Evolutionary conservation across 331 rosid species (phyloP).

Genomic region (Rhamnella rubrinervis): DNA sequence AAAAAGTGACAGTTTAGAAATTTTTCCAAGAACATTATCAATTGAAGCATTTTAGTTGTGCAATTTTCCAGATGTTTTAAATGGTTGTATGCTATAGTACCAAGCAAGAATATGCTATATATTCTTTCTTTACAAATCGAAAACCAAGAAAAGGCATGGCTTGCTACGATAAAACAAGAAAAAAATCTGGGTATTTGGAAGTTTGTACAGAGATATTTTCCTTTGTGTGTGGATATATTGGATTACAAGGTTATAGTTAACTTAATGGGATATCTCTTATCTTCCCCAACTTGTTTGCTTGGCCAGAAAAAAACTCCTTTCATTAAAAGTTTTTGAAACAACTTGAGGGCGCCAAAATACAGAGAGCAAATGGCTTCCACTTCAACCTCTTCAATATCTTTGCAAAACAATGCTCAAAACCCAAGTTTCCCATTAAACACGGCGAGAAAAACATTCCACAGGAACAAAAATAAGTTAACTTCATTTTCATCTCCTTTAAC

Average conservation of each 20-base stretch:
- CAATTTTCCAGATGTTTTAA: too few species aligned
- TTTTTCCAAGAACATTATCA: too few species aligned
- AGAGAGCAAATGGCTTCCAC: slow-evolving; percentile 41
- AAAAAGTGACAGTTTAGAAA: too few species aligned
- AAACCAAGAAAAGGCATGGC: neutral
- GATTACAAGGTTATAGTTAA: slow-evolving; percentile 51
- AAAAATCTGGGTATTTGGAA: slow-evolving; percentile 44
- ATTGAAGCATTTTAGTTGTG: too few species aligned
- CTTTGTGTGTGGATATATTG: slow-evolving; percentile 25
- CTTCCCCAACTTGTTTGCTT: slow-evolving; percentile 33
- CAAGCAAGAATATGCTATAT: slow-evolving; percentile 9
- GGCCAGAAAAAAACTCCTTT: slow-evolving; percentile 18
- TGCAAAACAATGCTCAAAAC: slow-evolving; percentile 32
- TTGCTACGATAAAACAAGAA: slow-evolving; percentile 34
- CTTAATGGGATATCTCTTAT: slow-evolving; percentile 43
- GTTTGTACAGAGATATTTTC: slow-evolving; percentile 44
- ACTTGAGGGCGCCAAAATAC: slow-evolving; percentile 42
- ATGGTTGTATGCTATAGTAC: neutral
- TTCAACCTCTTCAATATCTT: slow-evolving; percentile 38
- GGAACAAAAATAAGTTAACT: slow-evolving; percentile 25
- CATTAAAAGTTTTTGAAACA: slow-evolving; percentile 27
- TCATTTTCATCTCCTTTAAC: slow-evolving; percentile 28
- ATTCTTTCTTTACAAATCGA: slow-evolving; percentile 11
- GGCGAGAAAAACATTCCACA: slow-evolving; percentile 21
- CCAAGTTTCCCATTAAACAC: slow-evolving; percentile 26